Base-by-base conservation (phyloP, 1,139 yeast genomes). In the Meyerozyma smithsonii region DNA sequence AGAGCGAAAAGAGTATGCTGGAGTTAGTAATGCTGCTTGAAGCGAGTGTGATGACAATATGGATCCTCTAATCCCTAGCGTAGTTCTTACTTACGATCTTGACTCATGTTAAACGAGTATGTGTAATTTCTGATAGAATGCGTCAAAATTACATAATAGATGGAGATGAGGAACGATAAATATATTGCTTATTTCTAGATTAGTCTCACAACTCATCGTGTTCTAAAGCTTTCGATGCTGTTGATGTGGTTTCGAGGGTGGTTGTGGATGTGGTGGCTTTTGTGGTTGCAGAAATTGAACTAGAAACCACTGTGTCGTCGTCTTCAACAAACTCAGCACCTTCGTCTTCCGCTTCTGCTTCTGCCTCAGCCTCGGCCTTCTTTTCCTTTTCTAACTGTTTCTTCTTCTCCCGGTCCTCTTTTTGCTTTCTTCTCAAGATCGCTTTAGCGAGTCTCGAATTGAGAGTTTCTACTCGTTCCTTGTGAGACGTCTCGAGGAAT, bases 401-500 rank as follows among this genome's bases (percentile, higher is more conserved):
- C 46, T 61, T 46, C 48, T 64, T 63, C 36, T 60, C 64, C 49
- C 67, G 64, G 33, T 52, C 50, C 47, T 60, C 72, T 48, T 56
- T 65, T 50, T 58, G 72, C 42, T 46, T 55, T 48, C 58, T 64
- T 56, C 69, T 67, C 43, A 57, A 64, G 46, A 46, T 44, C 40
- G 69, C 56, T 39, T 63, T 66, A 11, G 56, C 60, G 36, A 62
- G 58, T 38, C 64, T 66, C 21, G 56, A 52, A 33, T 62, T 62
- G 49, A 77, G 61, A 8, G 59, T 58, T 7, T 56, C 52, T 16
- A 68, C 49, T 48, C 81, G 64, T 20, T 66, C 67, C 8, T 57
- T 56, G 46, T 77, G 80, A 23, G 63, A 61, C 11, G 50, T 48
- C 43, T 69, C 70, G 30, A 77, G 54, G 3, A 59, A 41, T 6